Percentiles rank a stretch among this genome's conserved stretches.
phyloP scores from a whole-genome alignment of 1,284 basidiomycete genomes.

The Cryptococcus jaspeensis region DNA sequence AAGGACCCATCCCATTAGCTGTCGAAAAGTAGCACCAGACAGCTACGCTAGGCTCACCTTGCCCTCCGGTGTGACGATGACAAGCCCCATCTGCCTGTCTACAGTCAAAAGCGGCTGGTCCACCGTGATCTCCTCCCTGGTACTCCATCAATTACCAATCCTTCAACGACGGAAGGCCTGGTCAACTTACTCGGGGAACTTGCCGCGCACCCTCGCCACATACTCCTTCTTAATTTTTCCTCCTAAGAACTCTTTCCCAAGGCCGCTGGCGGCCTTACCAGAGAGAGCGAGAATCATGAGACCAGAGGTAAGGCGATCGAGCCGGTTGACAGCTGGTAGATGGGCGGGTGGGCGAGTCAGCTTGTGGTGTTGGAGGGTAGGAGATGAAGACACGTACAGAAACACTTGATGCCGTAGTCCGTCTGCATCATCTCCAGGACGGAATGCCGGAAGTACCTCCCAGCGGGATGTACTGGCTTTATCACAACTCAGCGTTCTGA shows the following conservation, averaged over 20 bases:
- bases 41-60: conserved; percentile 59
- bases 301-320: conserved; percentile 93
- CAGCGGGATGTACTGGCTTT: conserved; percentile 80
- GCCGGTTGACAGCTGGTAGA: conserved; percentile 77
- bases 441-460: conserved; percentile 83
- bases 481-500: neutral
- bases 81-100: conserved; percentile 92
- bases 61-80: conserved; percentile 89
- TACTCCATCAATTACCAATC: neutral
- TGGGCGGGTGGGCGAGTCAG: neutral
- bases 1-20: neutral
- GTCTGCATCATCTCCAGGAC: conserved; percentile 81
- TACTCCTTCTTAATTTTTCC: conserved; percentile 87
- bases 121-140: conserved; percentile 73
- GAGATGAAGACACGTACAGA: conserved; percentile 60
- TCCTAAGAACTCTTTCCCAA: conserved; percentile 78
- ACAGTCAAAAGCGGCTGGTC: conserved; percentile 87
- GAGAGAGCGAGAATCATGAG: conserved; percentile 91
- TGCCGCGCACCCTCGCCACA: conserved; percentile 76
- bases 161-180: neutral
- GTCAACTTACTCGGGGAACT: conserved; percentile 71
- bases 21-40: neutral
- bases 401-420: conserved; percentile 82
- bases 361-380: neutral
- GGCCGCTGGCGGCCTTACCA: conserved; percentile 64